Evolutionary conservation across 179 eudicot genomes (phyloP), one percentile per base, ranked within the genome.

Genomic region (Dionaea muscipula): DNA sequence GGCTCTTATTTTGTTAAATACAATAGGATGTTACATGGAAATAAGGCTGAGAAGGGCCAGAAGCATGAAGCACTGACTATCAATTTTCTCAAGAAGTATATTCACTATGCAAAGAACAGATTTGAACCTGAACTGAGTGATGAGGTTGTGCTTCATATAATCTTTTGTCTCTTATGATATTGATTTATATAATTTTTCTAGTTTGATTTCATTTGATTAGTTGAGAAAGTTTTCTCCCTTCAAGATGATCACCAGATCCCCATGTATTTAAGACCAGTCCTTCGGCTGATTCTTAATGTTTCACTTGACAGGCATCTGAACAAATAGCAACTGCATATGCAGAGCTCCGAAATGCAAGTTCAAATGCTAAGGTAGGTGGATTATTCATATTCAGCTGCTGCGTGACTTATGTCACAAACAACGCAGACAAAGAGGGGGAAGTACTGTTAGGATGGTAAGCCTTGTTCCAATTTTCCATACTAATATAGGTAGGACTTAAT

Each of bases 311-410:
- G 98, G 99, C 96, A 57, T 93, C 93, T 41, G 99, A 93, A 43
- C 72, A 81, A 22, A 93, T 93, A 66, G 95, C 99, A 59, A 88
- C 81, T 49, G 81, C 96, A 56, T 93, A 93, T 79, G 99, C 96
- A 37, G 99, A 93, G 68, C 95, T 93, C 49, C 81, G 99, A 62
- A 83, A 76, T 81, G 80, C 89, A 27, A 73, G 89, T 75, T 67
- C 96, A 66, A 83, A 65, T 59, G 75, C 84, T 25, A 88, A 85
- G 99, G 99, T 93, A 68, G 39, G 67, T 59, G 2, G 33, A 46
- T n/a, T n/a, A n/a, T n/a, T n/a, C n/a, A n/a, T n/a, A n/a, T n/a
- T n/a, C n/a, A n/a, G n/a, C n/a, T n/a, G n/a, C n/a, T n/a, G n/a
- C n/a, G n/a, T n/a, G n/a, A n/a, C n/a, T 28, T 8, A 28, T 8